These are phyloP conservation scores for Silene coronaria DNA, from an alignment of 179 eudicot species.

Conservation along the genomic window DNA sequence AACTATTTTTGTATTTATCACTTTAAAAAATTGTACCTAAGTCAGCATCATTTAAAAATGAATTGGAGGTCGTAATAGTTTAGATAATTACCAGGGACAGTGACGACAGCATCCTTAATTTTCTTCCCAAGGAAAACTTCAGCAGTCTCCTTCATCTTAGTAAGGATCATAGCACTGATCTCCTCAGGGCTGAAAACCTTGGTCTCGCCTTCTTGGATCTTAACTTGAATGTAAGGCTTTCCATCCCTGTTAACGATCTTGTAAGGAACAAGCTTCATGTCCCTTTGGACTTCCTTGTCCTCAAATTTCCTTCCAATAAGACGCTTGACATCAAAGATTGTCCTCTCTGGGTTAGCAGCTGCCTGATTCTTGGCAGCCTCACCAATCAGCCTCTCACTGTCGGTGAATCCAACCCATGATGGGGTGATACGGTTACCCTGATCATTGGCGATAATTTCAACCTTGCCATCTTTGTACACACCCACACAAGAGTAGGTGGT, in stretches of 20 bases:
- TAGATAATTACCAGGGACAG: constrained; percentile 35
- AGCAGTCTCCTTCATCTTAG: constrained; percentile 45
- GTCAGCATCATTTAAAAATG: too few relatives aligned
- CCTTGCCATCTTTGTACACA: constrained; percentile 36
- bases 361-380: constrained; percentile 41
- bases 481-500: constrained; percentile 41
- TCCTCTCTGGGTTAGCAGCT: constrained; percentile 37
- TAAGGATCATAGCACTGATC: constrained; percentile 43
- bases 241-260: constrained; percentile 42
- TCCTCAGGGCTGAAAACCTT: constrained; percentile 48
- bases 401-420: constrained; percentile 37
- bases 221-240: constrained; percentile 42
- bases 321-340: constrained; percentile 38
- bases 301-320: constrained; percentile 40
- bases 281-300: constrained; percentile 43
- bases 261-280: constrained; percentile 43
- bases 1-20: too few relatives aligned
- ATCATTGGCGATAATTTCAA: constrained; percentile 36
- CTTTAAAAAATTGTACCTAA: too few relatives aligned
- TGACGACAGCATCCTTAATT: constrained; percentile 43
- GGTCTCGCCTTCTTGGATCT: constrained; percentile 38
- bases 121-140: constrained; percentile 39
- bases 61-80: neutral
- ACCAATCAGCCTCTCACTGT: constrained; percentile 33
- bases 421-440: constrained; percentile 43